Evolutionary conservation across 805 yeast species (phyloP), one percentile per base, ranked within the genome.

Genomic region (Lachancea nothofagi): DNA sequence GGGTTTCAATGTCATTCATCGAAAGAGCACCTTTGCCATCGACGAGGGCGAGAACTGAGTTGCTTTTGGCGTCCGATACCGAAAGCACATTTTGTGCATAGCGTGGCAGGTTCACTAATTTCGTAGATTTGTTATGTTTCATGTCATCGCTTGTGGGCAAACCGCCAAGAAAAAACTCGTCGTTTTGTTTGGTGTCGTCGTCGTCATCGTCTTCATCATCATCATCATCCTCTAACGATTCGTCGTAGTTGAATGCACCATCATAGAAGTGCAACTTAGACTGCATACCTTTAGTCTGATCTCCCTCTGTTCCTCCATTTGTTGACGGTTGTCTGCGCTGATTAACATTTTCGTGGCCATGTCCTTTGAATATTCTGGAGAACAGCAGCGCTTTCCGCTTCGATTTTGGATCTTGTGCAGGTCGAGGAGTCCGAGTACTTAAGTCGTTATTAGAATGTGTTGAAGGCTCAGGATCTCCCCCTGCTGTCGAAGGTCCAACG

Each of bases 141-240:
- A 21, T 18, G 17, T 25, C 29, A 7, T 17, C 29, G 21, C 42
- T 26, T 19, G 14, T 33, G 7, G 33, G 27, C 12, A 23, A 21
- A 17, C 36, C 30, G n/a, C 36, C 34, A 13, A 33, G 33, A 21
- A 38, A 38, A 27, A 32, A 28, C 29, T 51, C 58, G 5, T 56
- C 59, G 15, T 58, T 61, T 9, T 42, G 42, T 5, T 55, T 61
- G 10, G 52, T 61, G 14, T 57, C 62, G 17, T 60, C 65, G 12
- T 59, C 64, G 24, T 58, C 62, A 25, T 55, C 61, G 14, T 59
- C 62, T 15, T 57, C 62, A 7, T 55, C 44, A 36, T 54, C 54
- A 14, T 55, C 60, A 41, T 57, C 60, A 35, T 56, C 60, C 15
- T 57, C 61, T 3, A 57, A 35, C 34, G 49, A 51, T 23, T 55